Evolutionary conservation across 2,329 filamentous ascomycete species (phyloP), one percentile per base, ranked within the genome.

Genomic region (Cladosporium colombiae): DNA sequence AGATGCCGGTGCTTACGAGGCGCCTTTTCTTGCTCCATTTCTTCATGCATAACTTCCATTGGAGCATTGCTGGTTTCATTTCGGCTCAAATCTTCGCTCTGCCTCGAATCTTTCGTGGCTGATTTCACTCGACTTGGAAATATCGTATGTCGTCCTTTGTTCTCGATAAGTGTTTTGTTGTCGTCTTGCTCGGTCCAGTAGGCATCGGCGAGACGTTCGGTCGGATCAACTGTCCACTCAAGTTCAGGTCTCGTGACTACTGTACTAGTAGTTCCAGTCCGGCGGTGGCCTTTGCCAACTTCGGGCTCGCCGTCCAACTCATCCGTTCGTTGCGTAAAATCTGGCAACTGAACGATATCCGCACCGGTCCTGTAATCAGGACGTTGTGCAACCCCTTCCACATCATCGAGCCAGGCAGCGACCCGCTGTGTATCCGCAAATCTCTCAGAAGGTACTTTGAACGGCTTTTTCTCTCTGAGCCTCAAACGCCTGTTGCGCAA

Each of bases 401-500:
- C 85, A 18, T 85, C 82, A 74, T 93, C 87, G 1, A 97, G 85
- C 93, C 93, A 98, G 35, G 84, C 81, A 61, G 86, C 86, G 8
- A 97, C 91, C 55, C 82, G 86, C 3, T 86, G 82, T 1, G 91
- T 81, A 76, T 97, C 89, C 46, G 86, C 84, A 81, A 96, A 98
- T 1, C 91, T 91, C 70, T 91, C 89, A 1, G 84, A 83, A 68
- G 92, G 88, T 18, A 91, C 88, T 72, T 95, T 87, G 37, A 97
- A 89, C 0, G 85, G 79, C 69, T 86, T 89, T 49, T 91, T 86
- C 78, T 96, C 91, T 18, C 93, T 86, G 29, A 90, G 89, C 68
- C 95, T 86, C 14, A 95, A 86, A 75, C 93, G 94, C 57, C 94
- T 86, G 74, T 99, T 98, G 23, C 95, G 89, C 64, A 98, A 91